Evolutionary conservation across 2,329 filamentous ascomycete species (phyloP), one percentile per base, ranked within the genome.

Genomic region (Hymenoscyphus repandus): DNA sequence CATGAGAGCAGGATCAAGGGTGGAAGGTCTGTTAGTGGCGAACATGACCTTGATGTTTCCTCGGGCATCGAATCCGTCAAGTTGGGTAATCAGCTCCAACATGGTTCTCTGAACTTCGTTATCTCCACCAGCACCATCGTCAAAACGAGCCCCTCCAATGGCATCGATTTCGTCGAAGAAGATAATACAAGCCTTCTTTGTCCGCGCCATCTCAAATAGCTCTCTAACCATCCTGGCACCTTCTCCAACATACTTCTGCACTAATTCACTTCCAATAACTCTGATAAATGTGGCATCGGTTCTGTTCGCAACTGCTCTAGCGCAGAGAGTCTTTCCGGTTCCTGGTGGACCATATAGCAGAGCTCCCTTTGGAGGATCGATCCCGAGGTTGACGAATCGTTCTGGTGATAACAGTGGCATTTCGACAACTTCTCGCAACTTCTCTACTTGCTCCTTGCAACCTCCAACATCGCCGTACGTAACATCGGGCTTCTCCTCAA

Each of bases 1-100:
- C 90, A 97, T 96, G 58, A 97, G 79, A 2, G 92, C 92, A n/a
- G 92, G 92, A 67, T 97, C 92, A 49, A 97, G 79, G 3, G 92
- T 97, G 3, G 90, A 96, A 2, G 92, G 92, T 69, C 92, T 80
- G 79, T 97, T 97, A 68, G 92, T 97, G 52, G 92, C 92, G 66
- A 97, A 97, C 92, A 97, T 97, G 72, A 97, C 92, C 74, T 97
- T 97, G 79, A 97, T 97, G 72, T 97, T 97, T 69, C 92, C 92
- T 70, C 92, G 81, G 44, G 90, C 88, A 67, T 97, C 92, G 75
- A 97, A 97, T 57, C 92, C 92, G 66, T 97, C 92, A 42, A 97
- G 78, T 71, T 97, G 92, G 32, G 92, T 97, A 66, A 97, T 97
- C 47, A 97, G 79, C 69, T 97, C 92, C 77, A 97, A 74, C 92